Base-by-base conservation (phyloP, 495 filamentous ascomycete species). In the Penicillium psychrofluorescens region DNA sequence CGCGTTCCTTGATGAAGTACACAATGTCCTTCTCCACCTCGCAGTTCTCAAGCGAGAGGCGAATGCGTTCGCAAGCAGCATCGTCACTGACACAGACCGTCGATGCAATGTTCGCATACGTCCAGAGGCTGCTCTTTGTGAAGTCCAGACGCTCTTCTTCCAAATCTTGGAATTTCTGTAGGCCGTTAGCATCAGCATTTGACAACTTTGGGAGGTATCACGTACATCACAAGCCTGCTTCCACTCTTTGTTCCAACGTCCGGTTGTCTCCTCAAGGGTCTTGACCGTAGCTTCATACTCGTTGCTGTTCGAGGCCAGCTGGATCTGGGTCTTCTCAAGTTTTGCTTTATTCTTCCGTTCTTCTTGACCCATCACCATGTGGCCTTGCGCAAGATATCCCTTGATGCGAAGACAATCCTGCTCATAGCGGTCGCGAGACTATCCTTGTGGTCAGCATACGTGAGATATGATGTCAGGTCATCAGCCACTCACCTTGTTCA, bases 291-390 rank as follows among this genome's bases (percentile, higher is more conserved):
- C 76, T 59, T 99, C 90, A 58, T 99, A 99, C 48, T 99, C 94
- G 35, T 79, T 78, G 66, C 91, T 95, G 42, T 90, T 88, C 11
- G 77, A 83, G 0, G 91, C 88, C 27, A 97, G 71, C 53, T 92
- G 90, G 51, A 95, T 91, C 61, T 97, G 94, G 6, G 94, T 96
- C 72, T 99, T 99, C 63, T 99, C 94, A 37, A 99, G 79, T 64
- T 92, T 95, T 16, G 91, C 88, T 69, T 99, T 99, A 64, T 99
- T 99, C 69, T 96, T 97, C 32, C 91, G 77, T 65, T 99, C 94
- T 53, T 99, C 94, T 47, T 99, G 94, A 9, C 94, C 94, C 94
- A 97, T 97, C 33, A 99, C 94, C 94, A 99, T 99, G 58, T 99
- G 94, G 12, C 92, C 94, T 64, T 99, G 94, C 8, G 94, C 94